phyloP scores from a whole-genome alignment of 1,139 yeast species.

The Kurtzmaniella quercitrusa region DNA sequence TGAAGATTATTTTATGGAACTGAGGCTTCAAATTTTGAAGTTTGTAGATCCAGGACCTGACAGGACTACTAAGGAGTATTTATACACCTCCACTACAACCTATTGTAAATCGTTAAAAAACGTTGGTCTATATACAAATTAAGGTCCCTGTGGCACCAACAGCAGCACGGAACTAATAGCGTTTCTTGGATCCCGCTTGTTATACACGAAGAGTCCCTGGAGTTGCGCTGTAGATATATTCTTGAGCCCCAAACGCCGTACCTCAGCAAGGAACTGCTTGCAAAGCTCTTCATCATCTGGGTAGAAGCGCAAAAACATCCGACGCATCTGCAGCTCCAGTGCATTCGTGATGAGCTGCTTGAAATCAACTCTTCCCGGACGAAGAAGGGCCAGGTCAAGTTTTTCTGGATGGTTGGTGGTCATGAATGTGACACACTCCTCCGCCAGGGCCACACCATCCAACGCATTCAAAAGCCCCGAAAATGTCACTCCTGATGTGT shows the following conservation, averaged over 20 bases:
- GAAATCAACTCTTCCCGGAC: constrained; percentile 95
- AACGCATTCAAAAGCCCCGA: constrained; percentile 90
- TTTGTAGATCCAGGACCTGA: no score
- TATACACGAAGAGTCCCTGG: constrained; percentile 92
- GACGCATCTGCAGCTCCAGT: constrained; percentile 66
- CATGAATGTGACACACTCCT: constrained; percentile 94
- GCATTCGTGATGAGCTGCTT: constrained; percentile 85
- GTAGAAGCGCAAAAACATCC: constrained; percentile 87
- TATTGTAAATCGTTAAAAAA: no score
- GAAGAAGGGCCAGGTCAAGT: constrained; percentile 75
- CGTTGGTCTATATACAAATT: not conserved
- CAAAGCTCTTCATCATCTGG: constrained; percentile 61
- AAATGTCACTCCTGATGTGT: constrained; percentile 82
- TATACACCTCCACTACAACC: no score
- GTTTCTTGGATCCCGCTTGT: constrained; percentile 74
- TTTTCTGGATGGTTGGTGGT: constrained; percentile 96
- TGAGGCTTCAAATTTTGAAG: no score
- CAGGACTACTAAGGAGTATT: no score
- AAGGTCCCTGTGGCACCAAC: not conserved
- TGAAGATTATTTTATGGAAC: no score
- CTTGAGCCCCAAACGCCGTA: constrained; percentile 46
- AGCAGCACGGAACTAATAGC: constrained; percentile 61
- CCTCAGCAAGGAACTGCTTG: constrained; percentile 53
- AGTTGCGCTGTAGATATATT: constrained; percentile 86
- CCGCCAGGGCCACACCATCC: constrained; percentile 99